phyloP scores from a whole-genome alignment of 768 basidiomycete genomes.

The Tephrocybe rancida region DNA sequence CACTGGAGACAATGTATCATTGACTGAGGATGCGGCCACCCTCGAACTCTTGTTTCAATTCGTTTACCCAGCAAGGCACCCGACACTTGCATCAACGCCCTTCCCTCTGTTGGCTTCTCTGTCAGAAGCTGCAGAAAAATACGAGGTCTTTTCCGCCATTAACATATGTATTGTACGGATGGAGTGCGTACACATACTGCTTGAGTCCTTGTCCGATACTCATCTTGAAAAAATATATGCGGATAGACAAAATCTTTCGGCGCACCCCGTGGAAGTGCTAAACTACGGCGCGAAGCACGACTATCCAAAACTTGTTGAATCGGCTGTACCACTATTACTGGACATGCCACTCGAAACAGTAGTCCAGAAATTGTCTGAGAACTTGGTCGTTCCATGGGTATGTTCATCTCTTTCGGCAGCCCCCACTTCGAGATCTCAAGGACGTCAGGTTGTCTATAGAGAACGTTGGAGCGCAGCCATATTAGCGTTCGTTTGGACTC shows the following conservation, averaged over 20 bases:
- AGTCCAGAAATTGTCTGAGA: neutral
- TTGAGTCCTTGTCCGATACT: too few species aligned
- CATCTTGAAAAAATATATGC: neutral
- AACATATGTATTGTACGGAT: slow-evolving; percentile 5
- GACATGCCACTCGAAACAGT: slow-evolving; percentile 5
- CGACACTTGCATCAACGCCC: neutral
- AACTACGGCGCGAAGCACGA: slow-evolving; percentile 5
- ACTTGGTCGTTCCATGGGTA: slow-evolving; percentile 9
- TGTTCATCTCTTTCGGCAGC: neutral
- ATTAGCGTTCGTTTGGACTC: neutral
- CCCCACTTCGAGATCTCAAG: too few species aligned
- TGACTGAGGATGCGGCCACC: slow-evolving; percentile 4
- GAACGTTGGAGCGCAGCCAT: neutral
- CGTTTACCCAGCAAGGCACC: slow-evolving; percentile 6
- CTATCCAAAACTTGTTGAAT: neutral
- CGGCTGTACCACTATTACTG: neutral
- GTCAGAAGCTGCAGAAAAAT: slow-evolving; percentile 14
- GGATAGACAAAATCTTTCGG: neutral
- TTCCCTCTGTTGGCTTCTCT: too few species aligned
- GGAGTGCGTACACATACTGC: neutral
- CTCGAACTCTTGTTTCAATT: slow-evolving; percentile 14
- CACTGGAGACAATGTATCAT: neutral
- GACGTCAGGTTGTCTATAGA: neutral
- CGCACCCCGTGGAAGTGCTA: neutral
- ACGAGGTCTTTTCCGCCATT: slow-evolving; percentile 9